Evolutionary conservation across 2,329 filamentous ascomycete species (phyloP), one percentile per base, ranked within the genome.

Genomic region (Fusarium haematococcum): DNA sequence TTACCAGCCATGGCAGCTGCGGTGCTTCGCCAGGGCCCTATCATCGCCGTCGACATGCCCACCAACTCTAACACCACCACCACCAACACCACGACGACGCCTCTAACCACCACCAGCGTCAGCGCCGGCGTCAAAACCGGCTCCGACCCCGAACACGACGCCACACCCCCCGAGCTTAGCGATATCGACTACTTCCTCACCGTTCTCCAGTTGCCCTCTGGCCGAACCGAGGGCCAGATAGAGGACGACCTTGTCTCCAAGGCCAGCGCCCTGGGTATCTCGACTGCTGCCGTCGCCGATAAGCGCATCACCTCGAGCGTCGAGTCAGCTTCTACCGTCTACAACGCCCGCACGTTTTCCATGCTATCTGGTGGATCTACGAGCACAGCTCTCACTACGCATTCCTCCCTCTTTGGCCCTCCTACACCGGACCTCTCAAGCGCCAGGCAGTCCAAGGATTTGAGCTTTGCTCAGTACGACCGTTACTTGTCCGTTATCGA

Each of bases 391-490:
- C 70, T 85, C 30, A 87, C 86, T 2, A 83, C 84, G 23, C 82
- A 83, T 62, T 86, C 86, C 1, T 87, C 85, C 58, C 78, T 84
- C 23, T 82, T 81, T 62, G 81, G 77, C 9, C 77, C 74, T 7
- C 71, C 76, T 23, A 70, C 68, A 32, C 67, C 73, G 60, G 65
- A 77, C 79, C 45, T 70, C 37, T 66, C 65, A 27, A 73, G 70
- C 43, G 71, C 56, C 52, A 66, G 74, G 25, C 75, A 83, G 63
- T 83, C 83, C 41, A 84, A 83, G 69, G 83, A 78, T 39, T 78
- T 87, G 30, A 87, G 80, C 65, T 89, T 90, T 72, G 81, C 83
- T 8, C 84, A 85, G 33, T 90, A 90, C 74, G 88, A 90, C 35
- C 85, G 83, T 69, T 89, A 88, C 68, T 75, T 90, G 41, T 79